Evolutionary conservation across 768 basidiomycete species (phyloP), one percentile per base, ranked within the genome.

Genomic region (Boletus sensibilis): DNA sequence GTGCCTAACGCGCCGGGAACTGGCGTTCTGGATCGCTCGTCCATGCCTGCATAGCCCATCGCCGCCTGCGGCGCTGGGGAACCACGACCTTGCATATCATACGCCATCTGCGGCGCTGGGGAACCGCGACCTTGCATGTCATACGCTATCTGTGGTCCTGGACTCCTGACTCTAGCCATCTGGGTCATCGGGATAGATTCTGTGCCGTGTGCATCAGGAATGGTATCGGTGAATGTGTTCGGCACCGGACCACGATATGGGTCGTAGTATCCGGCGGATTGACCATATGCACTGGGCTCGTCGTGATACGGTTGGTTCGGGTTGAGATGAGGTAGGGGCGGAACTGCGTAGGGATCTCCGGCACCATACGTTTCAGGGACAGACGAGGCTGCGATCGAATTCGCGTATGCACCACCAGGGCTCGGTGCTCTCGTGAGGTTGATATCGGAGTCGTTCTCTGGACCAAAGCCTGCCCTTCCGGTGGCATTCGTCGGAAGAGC

Each of bases 121-220:
- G 70, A 64, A 31, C 68, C 71, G 53, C 67, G 70, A 31, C 69
- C 65, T 29, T 67, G 64, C 70, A 63, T 63, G 23, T 72, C 75
- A 50, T 79, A 82, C 16, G 72, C 71, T 50, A 66, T 57, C 35
- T 74, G 72, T 13, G 79, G 80, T 37, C 73, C 79, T 56, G 79
- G 78, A 58, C 74, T 75, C 58, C 68, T 67, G 37, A 60, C 61
- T 53, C 70, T 71, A 5, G 71, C 64, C 78, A 86, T 79, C 65
- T 88, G 85, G 1, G 82, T 89, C 90, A 92, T 91, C 20, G 88
- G 86, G 48, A 88, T 87, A 5, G 82, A 78, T 67, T 92, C 89
- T 45, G 75, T 66, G 18, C 71, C 73, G n/a, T 67, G 65, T 2
- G 52, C 66, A 41, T 70, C 70, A 4, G 70, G 12, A 2, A 62